Conservation (phyloP, 495 filamentous ascomycete species). For the Polyplosphaeria fusca region DNA sequence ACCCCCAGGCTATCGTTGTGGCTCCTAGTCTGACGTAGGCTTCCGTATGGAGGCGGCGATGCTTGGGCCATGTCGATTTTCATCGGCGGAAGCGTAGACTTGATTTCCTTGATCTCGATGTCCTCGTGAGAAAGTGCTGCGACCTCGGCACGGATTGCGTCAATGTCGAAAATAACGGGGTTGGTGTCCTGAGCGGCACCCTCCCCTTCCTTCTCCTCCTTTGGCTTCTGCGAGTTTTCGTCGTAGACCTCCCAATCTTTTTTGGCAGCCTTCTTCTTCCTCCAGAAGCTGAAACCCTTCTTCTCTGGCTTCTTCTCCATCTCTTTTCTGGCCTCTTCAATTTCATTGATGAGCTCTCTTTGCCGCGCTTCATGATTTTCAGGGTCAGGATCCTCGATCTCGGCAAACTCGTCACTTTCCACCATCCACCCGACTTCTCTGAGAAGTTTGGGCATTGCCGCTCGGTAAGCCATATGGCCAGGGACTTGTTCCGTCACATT, state of each 20-base stretch:
- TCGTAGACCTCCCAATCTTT: conserved; percentile 97
- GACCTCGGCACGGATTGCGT: conserved; percentile 70
- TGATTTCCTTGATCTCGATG: conserved; percentile 74
- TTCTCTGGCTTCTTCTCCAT: conserved; percentile 70
- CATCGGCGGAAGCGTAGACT: conserved; percentile 85
- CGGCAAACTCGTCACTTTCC: conserved; percentile 87
- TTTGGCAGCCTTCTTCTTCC: conserved; percentile 71
- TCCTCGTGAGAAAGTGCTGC: conserved; percentile 72
- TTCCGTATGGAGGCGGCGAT: conserved; percentile 14
- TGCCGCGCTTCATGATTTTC: conserved; percentile 87
- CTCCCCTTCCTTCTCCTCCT: conserved; percentile 42
- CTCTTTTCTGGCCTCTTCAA: conserved; percentile 88
- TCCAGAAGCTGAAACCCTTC: conserved; percentile 73
- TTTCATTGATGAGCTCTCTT: conserved; percentile 89
- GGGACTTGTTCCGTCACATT: conserved; percentile 82
- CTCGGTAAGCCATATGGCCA: conserved; percentile 95
- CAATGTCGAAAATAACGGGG: conserved; percentile 84
- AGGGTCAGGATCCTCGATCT: conserved; percentile 97
- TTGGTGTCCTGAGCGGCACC: background rate
- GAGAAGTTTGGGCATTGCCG: conserved; percentile 83
- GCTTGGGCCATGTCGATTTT: conserved; percentile 56
- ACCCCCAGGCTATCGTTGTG: conserved; percentile 33
- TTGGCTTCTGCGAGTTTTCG: conserved; percentile 42
- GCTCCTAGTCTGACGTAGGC: conserved; percentile 31
- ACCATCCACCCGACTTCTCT: conserved; percentile 85